These are phyloP conservation scores for Ascochyta lentis DNA, from an alignment of 2,329 filamentous ascomycete species.

Conservation along the genomic window DNA sequence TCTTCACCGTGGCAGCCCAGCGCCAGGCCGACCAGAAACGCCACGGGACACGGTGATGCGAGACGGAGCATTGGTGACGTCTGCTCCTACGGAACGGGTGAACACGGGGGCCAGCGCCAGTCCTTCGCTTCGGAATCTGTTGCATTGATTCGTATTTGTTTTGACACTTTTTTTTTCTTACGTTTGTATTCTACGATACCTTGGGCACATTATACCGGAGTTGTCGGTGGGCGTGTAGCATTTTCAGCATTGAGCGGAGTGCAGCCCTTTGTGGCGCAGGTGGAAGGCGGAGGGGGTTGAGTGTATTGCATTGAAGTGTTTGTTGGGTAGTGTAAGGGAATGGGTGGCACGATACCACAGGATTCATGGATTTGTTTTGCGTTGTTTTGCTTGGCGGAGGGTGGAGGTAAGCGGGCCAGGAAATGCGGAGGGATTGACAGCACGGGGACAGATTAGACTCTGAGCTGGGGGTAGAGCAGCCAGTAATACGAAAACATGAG, in stretches of 20 bases:
- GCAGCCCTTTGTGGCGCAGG: constrained; percentile 18
- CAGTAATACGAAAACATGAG: not conserved
- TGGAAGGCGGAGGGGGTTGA: not conserved
- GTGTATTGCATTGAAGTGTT: constrained; percentile 19
- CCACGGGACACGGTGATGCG: constrained; percentile 46
- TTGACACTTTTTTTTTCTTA: constrained; percentile 17
- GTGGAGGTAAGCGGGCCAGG: not conserved
- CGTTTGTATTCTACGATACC: constrained; percentile 18
- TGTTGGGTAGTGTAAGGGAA: constrained; percentile 29
- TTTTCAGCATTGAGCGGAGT: constrained; percentile 23
- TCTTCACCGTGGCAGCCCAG: constrained; percentile 43
- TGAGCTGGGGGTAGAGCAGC: not conserved
- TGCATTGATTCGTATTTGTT: constrained; percentile 47
- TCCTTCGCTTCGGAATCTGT: constrained; percentile 56
- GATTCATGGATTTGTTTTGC: constrained; percentile 24
- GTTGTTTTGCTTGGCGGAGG: constrained; percentile 5
- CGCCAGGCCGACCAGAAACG: constrained; percentile 42
- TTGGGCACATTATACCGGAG: constrained; percentile 29
- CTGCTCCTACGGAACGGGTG: constrained; percentile 37
- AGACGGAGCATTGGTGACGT: constrained; percentile 36
- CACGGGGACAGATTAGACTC: not conserved
- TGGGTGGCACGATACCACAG: constrained; percentile 43
- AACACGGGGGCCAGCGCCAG: constrained; percentile 54
- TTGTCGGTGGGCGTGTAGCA: constrained; percentile 24
- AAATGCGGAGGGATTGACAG: not conserved